Conservation (phyloP, 352 stramenopile genomes). For the Albugo laibachii region DNA sequence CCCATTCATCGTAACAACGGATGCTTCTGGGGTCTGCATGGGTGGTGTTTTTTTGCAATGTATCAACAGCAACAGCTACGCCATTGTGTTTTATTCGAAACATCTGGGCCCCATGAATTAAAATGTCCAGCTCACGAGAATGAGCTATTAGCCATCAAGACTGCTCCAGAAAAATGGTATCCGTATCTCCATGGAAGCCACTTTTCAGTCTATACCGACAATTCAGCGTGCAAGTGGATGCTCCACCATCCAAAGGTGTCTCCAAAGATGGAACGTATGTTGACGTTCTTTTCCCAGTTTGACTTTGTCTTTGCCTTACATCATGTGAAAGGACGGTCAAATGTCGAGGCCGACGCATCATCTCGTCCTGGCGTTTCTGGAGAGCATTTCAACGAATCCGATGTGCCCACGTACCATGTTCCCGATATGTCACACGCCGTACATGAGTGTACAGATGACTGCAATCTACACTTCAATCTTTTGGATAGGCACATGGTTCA, state of each 20-base stretch:
- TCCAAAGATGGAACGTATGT: neutral
- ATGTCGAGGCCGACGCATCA: constrained; percentile 2
- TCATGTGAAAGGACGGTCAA: neutral
- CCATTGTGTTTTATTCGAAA: constrained; percentile 7
- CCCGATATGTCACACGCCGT: too few relatives aligned
- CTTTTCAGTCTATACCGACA: constrained; percentile 2
- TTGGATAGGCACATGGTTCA: too few relatives aligned
- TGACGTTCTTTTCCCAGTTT: neutral
- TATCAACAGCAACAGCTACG: neutral
- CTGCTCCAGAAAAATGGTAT: constrained; percentile 5
- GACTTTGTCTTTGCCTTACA: neutral
- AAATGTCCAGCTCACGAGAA: constrained; percentile 7
- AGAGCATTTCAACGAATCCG: neutral
- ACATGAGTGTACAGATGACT: too few relatives aligned
- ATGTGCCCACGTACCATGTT: too few relatives aligned
- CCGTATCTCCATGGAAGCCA: constrained; percentile 1
- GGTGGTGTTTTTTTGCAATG: neutral
- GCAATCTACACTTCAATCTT: too few relatives aligned
- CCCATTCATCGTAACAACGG: neutral
- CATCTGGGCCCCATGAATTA: neutral
- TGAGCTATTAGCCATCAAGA: constrained; percentile 7
- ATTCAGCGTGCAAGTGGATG: neutral
- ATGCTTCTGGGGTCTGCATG: neutral
- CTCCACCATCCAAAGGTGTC: neutral
- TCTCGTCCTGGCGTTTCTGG: neutral